Percentiles rank a stretch among this genome's conserved stretches.
These are phyloP conservation scores for Vitrella brassicaformis DNA, from an alignment of 73 alveolate species.

Conservation along the genomic window DNA sequence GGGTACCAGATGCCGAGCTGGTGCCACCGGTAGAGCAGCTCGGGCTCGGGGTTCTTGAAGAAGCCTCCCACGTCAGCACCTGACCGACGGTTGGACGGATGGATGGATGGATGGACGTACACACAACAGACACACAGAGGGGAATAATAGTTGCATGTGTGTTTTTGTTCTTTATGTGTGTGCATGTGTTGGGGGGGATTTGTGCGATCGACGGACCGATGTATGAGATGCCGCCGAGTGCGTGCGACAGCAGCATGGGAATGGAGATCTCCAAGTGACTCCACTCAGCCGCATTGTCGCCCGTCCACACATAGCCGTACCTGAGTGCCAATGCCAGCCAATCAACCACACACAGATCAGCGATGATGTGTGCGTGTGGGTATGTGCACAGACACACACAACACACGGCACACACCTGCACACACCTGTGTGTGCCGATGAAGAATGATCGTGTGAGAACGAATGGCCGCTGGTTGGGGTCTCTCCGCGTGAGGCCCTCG, in stretches of 20 bases:
- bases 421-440: slow-evolving; percentile 71
- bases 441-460: slow-evolving; percentile 71
- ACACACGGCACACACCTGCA: slow-evolving; percentile 28
- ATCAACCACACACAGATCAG: neutral
- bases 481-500: slow-evolving; percentile 57
- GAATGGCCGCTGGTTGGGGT: slow-evolving; percentile 54
- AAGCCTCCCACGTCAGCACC: slow-evolving; percentile 83
- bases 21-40: slow-evolving; percentile 69
- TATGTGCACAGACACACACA: neutral
- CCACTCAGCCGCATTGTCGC: slow-evolving; percentile 71
- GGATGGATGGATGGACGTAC: neutral
- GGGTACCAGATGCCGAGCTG: slow-evolving; percentile 74
- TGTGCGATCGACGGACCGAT: slow-evolving; percentile 34
- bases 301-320: slow-evolving; percentile 53
- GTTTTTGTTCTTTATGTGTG: neutral
- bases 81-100: neutral
- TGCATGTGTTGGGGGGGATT: slow-evolving; percentile 47
- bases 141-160: no score
- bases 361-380: neutral
- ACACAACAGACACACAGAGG: no score
- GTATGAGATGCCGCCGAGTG: slow-evolving; percentile 60
- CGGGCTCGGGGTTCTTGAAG: slow-evolving; percentile 60
- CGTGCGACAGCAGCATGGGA: slow-evolving; percentile 57
- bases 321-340: neutral
- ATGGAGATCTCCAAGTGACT: slow-evolving; percentile 60